A percentile compares a stretch with the other conserved stretches of the same genome.
Conservation (phyloP, 1,284 basidiomycete species). For the Wallemia hederae region DNA sequence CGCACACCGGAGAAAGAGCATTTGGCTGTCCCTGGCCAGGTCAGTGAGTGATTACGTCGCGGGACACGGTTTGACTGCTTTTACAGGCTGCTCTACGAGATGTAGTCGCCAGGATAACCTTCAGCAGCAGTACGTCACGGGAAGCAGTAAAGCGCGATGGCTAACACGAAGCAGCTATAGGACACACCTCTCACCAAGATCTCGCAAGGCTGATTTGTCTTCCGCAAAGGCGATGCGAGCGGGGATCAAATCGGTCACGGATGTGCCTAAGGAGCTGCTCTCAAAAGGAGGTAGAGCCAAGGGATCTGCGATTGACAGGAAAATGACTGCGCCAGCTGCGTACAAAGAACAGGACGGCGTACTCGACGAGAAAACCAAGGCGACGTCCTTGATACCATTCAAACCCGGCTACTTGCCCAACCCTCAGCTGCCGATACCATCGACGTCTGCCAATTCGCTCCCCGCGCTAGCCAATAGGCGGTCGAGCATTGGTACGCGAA, state of each 20-base stretch:
- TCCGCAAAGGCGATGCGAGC: background rate
- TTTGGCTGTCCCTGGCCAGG: constrained; percentile 45
- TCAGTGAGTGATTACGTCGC: background rate
- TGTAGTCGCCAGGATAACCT: constrained; percentile 52
- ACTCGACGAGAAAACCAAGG: background rate
- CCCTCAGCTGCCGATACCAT: background rate
- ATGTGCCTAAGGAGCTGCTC: background rate
- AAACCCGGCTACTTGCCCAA: background rate
- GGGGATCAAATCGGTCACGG: background rate
- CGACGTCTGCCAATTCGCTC: background rate
- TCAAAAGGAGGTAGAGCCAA: background rate
- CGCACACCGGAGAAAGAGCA: constrained; percentile 53
- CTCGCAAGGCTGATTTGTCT: background rate
- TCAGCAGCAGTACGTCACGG: constrained; percentile 39
- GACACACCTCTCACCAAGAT: background rate
- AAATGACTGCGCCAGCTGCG: background rate
- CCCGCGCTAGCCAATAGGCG: background rate
- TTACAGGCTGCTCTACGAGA: constrained; percentile 35
- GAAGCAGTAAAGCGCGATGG: background rate
- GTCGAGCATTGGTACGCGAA: background rate
- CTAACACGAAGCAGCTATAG: background rate
- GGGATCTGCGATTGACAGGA: background rate
- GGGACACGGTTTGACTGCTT: background rate
- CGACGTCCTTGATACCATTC: background rate
- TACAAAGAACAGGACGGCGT: background rate